Evolutionary conservation across 2,329 filamentous ascomycete species (phyloP), one percentile per base, ranked within the genome.

Genomic region (Aureobasidium zeae): DNA sequence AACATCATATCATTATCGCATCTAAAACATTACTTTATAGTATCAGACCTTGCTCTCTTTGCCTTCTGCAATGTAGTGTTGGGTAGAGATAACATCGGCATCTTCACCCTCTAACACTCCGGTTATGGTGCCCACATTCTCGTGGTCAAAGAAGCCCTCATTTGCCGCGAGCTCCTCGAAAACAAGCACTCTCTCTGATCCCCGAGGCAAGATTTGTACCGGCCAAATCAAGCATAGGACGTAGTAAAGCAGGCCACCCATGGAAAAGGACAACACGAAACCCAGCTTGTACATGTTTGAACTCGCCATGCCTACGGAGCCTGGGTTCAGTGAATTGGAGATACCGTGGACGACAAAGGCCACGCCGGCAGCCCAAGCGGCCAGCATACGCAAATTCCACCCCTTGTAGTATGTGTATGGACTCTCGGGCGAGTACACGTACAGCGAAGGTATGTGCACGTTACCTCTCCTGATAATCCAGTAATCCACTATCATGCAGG

Each of bases 251-350:
- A 41, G 17, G 37, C 25, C 25, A 7, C 26, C 25, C 19, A 41
- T 41, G 26, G 12, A 13, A n/a, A 41, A 41, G 5, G 37, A 41
- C 10, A 41, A n/a, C 4, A 41, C 12, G 4, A 30, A 41, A 19
- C 37, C 37, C 16, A 41, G 37, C 25, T 41, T 30, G 26, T 31
- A 30, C 20, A 41, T 30, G 37, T 41, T 41, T 16, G 21, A 21
- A 9, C 16, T 24, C 2, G 37, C 37, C n/a, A 31, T 19, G 13
- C 26, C 17, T 9, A 30, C 25, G 10, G 26, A 41, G n/a, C 19
- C 20, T 3, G 20, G 26, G 26, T 41, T 16, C 26, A 30, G 25
- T 2, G 25, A 31, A 8, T 17, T 17, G 9, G 26, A 19, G 20
- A 41, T 31, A 16, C 28, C 37, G 26, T 41, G 37, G n/a, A 41